Evolutionary conservation across 768 basidiomycete genomes (phyloP), one percentile per base, ranked within the genome.

Genomic region (Calvatia gigantea): DNA sequence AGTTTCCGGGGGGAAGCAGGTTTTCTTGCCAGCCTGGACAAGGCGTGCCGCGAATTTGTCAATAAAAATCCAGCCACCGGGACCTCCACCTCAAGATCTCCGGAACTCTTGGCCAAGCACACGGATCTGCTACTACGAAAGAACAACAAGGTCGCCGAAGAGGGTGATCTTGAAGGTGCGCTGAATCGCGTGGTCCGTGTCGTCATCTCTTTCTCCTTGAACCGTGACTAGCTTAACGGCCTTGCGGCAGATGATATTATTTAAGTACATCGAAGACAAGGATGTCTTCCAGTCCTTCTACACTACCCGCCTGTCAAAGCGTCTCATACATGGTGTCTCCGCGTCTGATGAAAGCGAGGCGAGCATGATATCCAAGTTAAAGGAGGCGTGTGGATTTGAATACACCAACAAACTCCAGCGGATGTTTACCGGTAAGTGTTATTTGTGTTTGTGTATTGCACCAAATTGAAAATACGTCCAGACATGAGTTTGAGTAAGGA

Each of bases 261-360:
- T 99, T 89, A 94, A 94, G 69, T 98, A 97, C 72, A 89, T 98
- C 63, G 93, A 95, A 68, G 95, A 98, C 78, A 97, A 97, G 76
- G 96, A 99, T 61, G 92, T 98, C 11, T 99, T 98, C 85, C 94
- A 96, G 67, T 90, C 90, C 15, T 98, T 96, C 79, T 98, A 99
- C 74, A 90, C 89, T 14, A 96, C 92, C 60, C 95, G 92, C 69
- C 73, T 98, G 21, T 91, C 91, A 32, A 91, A 91, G 67, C 93
- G 96, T 58, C 84, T 99, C 23, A 93, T 99, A 62, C 86, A 91
- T 61, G 84, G 85, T 11, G 85, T 90, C 2, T 98, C 94, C 9
- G 91, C 92, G 6, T 98, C 95, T 2, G 95, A 98, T 63, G 96
- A 99, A 70, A 89, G 88, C 47, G 96, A 99, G 68, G 87, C 91